Evolutionary conservation across 2,329 filamentous ascomycete genomes (phyloP), one percentile per base, ranked within the genome.

Genomic region (Colletotrichum spaethianum): DNA sequence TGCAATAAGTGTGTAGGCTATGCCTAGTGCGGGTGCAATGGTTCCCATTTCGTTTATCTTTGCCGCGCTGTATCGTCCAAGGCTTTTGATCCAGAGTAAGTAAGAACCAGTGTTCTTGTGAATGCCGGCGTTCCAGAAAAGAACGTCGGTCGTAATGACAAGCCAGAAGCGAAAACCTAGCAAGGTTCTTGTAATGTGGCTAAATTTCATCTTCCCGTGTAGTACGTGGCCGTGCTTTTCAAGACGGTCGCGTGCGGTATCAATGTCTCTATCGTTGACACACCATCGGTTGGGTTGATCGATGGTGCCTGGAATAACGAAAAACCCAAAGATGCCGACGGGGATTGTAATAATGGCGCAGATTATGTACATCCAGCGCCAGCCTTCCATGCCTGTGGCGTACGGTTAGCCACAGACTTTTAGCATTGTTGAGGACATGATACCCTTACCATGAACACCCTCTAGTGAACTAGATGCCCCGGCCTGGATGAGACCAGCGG

Each of bases 361-460:
- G 75, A 88, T 86, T 50, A 88, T 86, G 74, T 88, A 89, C 81
- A 90, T 87, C 88, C 87, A 90, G 18, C 86, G 78, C 85, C 86
- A 88, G 0, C 85, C 86, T 1, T 82, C 82, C 1, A 87, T 78
- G 0, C 86, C 61, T 63, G 36, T 16, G 16, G 20, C 4, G 8
- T 12, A 20, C 6, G n/a, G 7, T 66, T 14, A 64, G 67, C 11
- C n/a, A 52, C 26, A 18, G 9, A 44, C 33, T 67, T 23, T 44
- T 62, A 33, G 28, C 4, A n/a, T 26, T 38, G 2, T 36, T 18
- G 44, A 11, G 8, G 8, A 20, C 5, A 26, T 26, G 20, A 23
- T 48, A 3, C 3, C 14, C 50, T 1, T 26, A 63, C 61, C 86
- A 23, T 83, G 77, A 2, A 86, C 79, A 1, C 83, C 85, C 38